Conservation (phyloP, 2,329 filamentous ascomycete species). For the Curvularia verruculosa region DNA sequence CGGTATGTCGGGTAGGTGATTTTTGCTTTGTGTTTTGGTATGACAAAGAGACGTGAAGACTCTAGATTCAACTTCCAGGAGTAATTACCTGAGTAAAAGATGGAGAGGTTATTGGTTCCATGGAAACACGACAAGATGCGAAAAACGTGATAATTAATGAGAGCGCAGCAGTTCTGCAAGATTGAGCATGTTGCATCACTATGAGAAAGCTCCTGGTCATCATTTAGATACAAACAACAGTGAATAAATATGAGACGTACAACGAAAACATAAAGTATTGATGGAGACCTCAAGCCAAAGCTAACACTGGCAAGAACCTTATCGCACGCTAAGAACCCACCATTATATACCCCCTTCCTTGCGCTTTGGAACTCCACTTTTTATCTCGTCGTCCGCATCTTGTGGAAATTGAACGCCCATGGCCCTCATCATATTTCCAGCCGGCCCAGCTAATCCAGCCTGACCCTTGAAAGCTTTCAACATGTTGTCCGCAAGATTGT, state of each 20-base stretch:
- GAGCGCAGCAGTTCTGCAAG: not conserved
- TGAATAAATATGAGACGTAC: not conserved
- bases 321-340: not conserved
- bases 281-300: not conserved
- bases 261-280: not conserved
- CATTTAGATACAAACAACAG: not conserved
- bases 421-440: slow-evolving; percentile 83
- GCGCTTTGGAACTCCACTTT: not conserved
- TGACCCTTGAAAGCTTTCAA: slow-evolving; percentile 93
- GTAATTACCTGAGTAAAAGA: not conserved
- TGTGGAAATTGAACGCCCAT: slow-evolving; percentile 83
- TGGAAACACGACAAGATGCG: not conserved
- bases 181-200: not conserved
- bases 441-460: slow-evolving; percentile 81
- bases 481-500: slow-evolving; percentile 87
- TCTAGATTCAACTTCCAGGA: not conserved
- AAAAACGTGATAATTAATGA: not conserved
- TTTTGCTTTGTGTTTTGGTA: not conserved
- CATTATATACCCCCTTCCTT: not conserved
- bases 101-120: not conserved
- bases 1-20: not conserved
- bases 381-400: slow-evolving; percentile 67
- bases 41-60: not conserved
- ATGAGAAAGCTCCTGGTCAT: not conserved
- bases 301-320: not conserved